Evolutionary conservation across 495 filamentous ascomycete genomes (phyloP), one percentile per base, ranked within the genome.

Genomic region (Achaetomiella virescens): DNA sequence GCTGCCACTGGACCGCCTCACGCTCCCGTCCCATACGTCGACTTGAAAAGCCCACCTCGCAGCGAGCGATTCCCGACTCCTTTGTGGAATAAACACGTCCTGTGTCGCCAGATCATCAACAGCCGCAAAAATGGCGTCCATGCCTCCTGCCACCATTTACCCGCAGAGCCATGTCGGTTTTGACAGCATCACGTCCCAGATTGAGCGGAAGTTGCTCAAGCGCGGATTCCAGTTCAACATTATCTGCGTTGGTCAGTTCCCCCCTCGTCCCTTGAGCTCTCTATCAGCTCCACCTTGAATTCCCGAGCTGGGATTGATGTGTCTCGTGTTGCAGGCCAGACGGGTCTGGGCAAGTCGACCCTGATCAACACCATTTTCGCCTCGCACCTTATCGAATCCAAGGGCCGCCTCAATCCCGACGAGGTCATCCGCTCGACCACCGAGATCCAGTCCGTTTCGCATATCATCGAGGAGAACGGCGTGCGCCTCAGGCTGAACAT

Each of bases 311-410:
- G 54, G 64, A 58, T 69, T 78, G 63, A 78, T 67, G 60, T 66
- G 63, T 70, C 55, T 62, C 61, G 65, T 66, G 60, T 60, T 59
- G 57, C 70, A 98, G 93, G 93, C 63, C 93, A 99, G 79, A 99
- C 93, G 62, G 93, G 93, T 61, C 85, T 99, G 58, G 93, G 93
- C 72, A 99, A 99, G 77, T 97, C 91, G 25, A 99, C 93, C 44
- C 77, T 99, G 65, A 96, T 99, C 79, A 99, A 99, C 81, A 99
- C 93, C 73, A 97, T 99, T 82, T 99, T 99, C 77, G 95, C 93
- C 61, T 97, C 93, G 60, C 93, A 99, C 80, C 83, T 99, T 67
- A 96, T 99, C 75, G 93, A 99, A 71, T 93, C 89, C 66, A 99
- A 99, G 78, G 93, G 93, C 64, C 88, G 93, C 57, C 76, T 97